A percentile compares a stretch with the other conserved stretches of the same genome.
Conservation (phyloP, 139 green algal genomes). For the Asterochloris sp. region DNA sequence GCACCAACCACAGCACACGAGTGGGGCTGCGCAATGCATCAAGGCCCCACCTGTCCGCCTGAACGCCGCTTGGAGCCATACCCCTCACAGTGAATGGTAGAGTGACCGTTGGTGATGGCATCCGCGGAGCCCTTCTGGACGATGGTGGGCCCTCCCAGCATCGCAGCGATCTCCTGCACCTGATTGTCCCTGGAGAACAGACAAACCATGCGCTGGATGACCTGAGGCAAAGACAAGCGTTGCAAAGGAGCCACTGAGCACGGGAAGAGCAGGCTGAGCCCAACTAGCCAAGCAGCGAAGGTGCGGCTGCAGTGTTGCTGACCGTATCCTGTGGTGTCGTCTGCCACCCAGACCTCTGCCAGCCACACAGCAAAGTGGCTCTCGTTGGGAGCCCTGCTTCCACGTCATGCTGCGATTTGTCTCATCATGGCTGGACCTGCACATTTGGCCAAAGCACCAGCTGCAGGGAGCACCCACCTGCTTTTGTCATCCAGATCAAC, state of each 20-base stretch:
- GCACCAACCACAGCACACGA: not conserved
- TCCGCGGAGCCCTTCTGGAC: constrained; percentile 48
- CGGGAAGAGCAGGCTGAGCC: too few species aligned
- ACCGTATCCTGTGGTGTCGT: too few species aligned
- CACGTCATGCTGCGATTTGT: too few species aligned
- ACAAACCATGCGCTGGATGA: not conserved
- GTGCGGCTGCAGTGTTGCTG: too few species aligned
- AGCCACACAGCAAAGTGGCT: too few species aligned
- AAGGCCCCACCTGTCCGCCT: constrained; percentile 50
- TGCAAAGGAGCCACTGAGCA: not conserved
- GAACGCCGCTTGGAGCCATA: constrained; percentile 47
- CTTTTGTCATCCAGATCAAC: constrained; percentile 27
- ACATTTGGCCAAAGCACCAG: not conserved
- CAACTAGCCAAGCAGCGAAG: too few species aligned
- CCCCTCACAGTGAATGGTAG: constrained; percentile 15
- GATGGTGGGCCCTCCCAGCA: constrained; percentile 40
- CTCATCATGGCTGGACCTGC: too few species aligned
- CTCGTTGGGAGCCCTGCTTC: too few species aligned
- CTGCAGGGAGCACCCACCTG: not conserved
- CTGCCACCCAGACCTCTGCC: too few species aligned
- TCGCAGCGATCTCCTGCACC: constrained; percentile 5
- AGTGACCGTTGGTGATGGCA: constrained; percentile 21
- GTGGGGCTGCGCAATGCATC: not conserved
- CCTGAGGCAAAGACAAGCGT: not conserved
- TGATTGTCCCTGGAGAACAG: not conserved